Base-by-base conservation (phyloP, 768 basidiomycete species). In the Pulveroboletus sp. region DNA sequence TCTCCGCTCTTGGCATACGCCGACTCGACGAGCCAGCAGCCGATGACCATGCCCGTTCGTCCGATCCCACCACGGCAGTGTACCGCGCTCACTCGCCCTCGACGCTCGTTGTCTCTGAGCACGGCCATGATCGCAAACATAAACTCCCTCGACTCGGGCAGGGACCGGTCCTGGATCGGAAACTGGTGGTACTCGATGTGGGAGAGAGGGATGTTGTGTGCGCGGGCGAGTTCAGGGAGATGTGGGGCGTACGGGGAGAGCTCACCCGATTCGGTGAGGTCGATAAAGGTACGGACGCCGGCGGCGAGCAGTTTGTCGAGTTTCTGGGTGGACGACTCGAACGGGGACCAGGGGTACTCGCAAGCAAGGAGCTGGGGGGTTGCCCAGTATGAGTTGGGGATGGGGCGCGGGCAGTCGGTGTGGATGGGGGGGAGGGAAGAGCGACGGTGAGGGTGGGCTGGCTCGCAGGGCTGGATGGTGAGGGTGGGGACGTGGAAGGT, bases 321-420 rank as follows among this genome's bases (percentile, higher is more conserved):
- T 60, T 90, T 89, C 54, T 85, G 83, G 47, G 73, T 75, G 53
- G 72, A 69, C 0, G 54, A 45, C 65, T 77, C 72, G 51, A 74
- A 76, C 5, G 84, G 84, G 15, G 79, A 71, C 81, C 83, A 90
- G 1, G 87, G 87, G 66, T 89, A 89, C 61, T 90, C 88, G 77
- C 86, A 89, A 0, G 87, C 88, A 47, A 89, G 74, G 32, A 90
- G 76, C 10, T 74, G 68, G 0, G 82, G 75, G 0, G 86, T 88
- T 0, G 86, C 87, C 88, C 88, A 90, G 71, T 89, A 89, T 0
- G 84, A 86, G 68, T 90, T 90, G n/a, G 85, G 84, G 61, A 89
- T 82, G 27, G 87, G 87, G 1, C 83, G 80, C 0, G 69, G 63
- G n/a, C 45, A 55, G 38, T 53, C 45, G 0, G 57, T 53, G 54